Percentiles rank a stretch among this genome's conserved stretches.
Conservation (phyloP, 176 grass and related monocot genomes). For the Carex parvula region DNA sequence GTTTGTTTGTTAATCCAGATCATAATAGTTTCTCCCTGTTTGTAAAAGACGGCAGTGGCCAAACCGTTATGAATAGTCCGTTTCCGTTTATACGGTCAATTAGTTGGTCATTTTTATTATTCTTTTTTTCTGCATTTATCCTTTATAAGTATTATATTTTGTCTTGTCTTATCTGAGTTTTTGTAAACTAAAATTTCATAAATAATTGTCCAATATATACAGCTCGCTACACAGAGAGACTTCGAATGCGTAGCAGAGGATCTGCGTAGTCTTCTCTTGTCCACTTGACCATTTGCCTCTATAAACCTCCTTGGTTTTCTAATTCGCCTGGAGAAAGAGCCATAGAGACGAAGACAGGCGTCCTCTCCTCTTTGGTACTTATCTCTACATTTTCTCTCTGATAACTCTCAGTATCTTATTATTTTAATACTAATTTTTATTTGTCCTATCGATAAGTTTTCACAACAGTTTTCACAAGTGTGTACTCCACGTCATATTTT, state of each 20-base stretch:
- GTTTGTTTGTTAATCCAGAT: too few relatives aligned
- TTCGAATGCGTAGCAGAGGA: background rate
- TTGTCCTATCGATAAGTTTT: too few relatives aligned
- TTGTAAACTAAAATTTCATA: too few relatives aligned
- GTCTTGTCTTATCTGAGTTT: too few relatives aligned
- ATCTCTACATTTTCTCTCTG: background rate
- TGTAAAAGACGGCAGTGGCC: too few relatives aligned
- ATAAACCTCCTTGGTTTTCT: background rate
- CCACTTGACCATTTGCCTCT: background rate
- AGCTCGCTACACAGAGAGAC: background rate
- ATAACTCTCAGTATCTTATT: background rate
- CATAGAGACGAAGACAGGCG: background rate
- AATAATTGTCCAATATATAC: background rate
- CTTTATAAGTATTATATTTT: too few relatives aligned
- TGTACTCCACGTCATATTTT: fast-evolving
- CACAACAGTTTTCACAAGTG: too few relatives aligned
- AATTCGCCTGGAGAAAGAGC: background rate
- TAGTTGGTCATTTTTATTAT: too few relatives aligned
- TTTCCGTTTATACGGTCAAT: too few relatives aligned
- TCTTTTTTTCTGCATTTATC: too few relatives aligned
- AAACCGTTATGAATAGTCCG: too few relatives aligned
- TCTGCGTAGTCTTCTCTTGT: background rate
- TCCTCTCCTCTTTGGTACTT: background rate
- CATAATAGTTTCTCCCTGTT: too few relatives aligned
- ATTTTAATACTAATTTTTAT: background rate